Base-by-base conservation (phyloP, 495 filamentous ascomycete species). In the Parathielavia appendiculata region DNA sequence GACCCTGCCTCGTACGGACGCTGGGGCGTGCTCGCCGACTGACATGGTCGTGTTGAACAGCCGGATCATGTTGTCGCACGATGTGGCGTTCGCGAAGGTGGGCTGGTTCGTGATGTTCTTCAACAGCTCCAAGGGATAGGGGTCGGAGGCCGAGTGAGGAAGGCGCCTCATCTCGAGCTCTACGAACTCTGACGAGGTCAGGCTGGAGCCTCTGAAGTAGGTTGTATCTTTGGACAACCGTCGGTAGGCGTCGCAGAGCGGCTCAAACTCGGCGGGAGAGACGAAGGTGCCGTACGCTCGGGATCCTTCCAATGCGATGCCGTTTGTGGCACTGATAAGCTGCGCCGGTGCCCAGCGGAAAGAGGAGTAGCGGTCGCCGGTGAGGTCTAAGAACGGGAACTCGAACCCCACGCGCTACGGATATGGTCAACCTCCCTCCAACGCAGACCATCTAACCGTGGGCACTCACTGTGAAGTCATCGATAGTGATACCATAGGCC, bases 91-190 rank as follows among this genome's bases (percentile, higher is more conserved):
- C 34, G 71, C 69, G 57, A 76, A 77, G 14, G 65, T 72, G 14
- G 72, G 73, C 54, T 77, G 74, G 65, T 75, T 77, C 9, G 74
- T 77, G 23, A 75, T 65, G 54, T 73, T 74, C 39, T 59, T 64
- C 53, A 77, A 68, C 20, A 76, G 66, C 3, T 64, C 63, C 39
- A 77, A 51, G 0, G 71, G 63, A 54, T 70, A 76, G 12, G 74
- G 68, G 30, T 59, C 63, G 14, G 54, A 4, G 7, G n/a, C 45
- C 8, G 23, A 1, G 8, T 58, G 36, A 4, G 41, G 22, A 10
- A 60, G 22, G 12, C 60, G 45, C 8, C 51, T 35, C 57, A 74
- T 67, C 22, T 71, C 65, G 40, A 74, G 51, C 60, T 69, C 65
- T 47, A 70, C 58, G 48, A 65, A 71, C 17, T 64, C 66, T 8